A percentile compares a stretch with the other conserved stretches of the same genome.
Conservation (phyloP, 2,329 filamentous ascomycete species). For the Alternaria hordeiaustralica region DNA sequence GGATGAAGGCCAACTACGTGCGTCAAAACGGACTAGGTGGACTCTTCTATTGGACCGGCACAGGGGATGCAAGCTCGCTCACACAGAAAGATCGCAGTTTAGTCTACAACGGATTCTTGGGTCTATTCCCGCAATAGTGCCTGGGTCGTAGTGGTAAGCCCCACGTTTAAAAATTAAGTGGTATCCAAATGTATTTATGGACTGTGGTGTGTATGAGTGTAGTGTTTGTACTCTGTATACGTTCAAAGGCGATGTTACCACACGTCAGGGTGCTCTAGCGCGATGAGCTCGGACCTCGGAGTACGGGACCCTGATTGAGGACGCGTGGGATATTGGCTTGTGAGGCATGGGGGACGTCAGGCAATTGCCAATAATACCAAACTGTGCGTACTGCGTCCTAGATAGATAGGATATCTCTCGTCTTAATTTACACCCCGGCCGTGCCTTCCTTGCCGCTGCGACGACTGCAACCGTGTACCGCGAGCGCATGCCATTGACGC, state of each 20-base stretch:
- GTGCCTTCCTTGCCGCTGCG: neutral
- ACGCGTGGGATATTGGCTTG: slow-evolving; percentile 4
- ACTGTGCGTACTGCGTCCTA: slow-evolving; percentile 4
- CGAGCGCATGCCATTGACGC: slow-evolving; percentile 45
- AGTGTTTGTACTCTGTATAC: slow-evolving; percentile 5
- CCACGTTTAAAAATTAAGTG: neutral
- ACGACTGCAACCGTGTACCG: slow-evolving; percentile 29
- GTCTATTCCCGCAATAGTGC: slow-evolving; percentile 50
- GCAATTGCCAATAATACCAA: slow-evolving; percentile 10
- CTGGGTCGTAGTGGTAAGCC: neutral
- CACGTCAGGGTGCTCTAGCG: slow-evolving; percentile 10
- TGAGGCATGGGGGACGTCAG: slow-evolving; percentile 23
- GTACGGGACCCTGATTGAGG: slow-evolving; percentile 11
- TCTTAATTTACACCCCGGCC: neutral
- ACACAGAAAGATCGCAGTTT: slow-evolving; percentile 61
- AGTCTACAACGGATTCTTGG: slow-evolving; percentile 65
- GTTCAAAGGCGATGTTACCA: neutral
- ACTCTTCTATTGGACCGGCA: slow-evolving; percentile 83
- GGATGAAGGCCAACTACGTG: slow-evolving; percentile 76
- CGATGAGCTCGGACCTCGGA: slow-evolving; percentile 17
- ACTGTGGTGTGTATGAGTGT: neutral
- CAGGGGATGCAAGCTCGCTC: slow-evolving; percentile 64
- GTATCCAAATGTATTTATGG: neutral
- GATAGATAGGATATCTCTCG: neutral
- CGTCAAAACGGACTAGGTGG: slow-evolving; percentile 75